Conservation (phyloP, 768 basidiomycete species). For the Kwoniella shandongensis region DNA sequence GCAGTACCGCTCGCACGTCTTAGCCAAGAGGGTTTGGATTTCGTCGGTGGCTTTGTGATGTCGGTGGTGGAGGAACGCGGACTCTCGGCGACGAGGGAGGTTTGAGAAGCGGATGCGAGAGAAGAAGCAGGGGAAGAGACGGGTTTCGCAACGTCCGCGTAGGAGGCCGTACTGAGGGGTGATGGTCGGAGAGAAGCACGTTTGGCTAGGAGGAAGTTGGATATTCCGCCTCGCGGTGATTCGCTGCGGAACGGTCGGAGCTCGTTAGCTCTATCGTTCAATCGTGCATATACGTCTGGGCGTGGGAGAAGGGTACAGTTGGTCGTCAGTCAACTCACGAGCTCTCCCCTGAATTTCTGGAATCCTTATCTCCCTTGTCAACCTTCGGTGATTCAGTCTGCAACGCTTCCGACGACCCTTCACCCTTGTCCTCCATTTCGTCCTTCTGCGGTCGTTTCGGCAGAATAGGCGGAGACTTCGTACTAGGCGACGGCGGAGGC, state of each 20-base stretch:
- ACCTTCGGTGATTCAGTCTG: not conserved
- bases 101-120: constrained; percentile 1
- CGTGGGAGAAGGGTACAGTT: too few relatives aligned
- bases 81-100: constrained; percentile 3
- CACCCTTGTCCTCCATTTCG: not conserved
- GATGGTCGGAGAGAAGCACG: constrained; percentile 45
- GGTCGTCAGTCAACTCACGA: not conserved
- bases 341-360: not conserved
- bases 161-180: constrained; percentile 34
- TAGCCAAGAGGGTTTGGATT: constrained; percentile 44
- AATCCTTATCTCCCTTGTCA: not conserved
- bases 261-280: not conserved
- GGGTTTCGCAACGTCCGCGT: constrained; percentile 40
- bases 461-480: constrained; percentile 17
- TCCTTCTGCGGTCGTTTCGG: constrained; percentile 25
- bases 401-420: constrained; percentile 7
- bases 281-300: too few relatives aligned
- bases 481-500: constrained; percentile 28
- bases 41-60: constrained; percentile 25
- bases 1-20: constrained; percentile 37
- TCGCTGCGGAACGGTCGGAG: constrained; percentile 8
- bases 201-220: constrained; percentile 30
- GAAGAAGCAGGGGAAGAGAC: constrained; percentile 12
- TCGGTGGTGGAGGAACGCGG: constrained; percentile 24
- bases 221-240: constrained; percentile 18